Percentiles rank a stretch among this genome's conserved stretches.
phyloP scores from a whole-genome alignment of 2,329 filamentous ascomycete species.

The Diaporthe ampelina region DNA sequence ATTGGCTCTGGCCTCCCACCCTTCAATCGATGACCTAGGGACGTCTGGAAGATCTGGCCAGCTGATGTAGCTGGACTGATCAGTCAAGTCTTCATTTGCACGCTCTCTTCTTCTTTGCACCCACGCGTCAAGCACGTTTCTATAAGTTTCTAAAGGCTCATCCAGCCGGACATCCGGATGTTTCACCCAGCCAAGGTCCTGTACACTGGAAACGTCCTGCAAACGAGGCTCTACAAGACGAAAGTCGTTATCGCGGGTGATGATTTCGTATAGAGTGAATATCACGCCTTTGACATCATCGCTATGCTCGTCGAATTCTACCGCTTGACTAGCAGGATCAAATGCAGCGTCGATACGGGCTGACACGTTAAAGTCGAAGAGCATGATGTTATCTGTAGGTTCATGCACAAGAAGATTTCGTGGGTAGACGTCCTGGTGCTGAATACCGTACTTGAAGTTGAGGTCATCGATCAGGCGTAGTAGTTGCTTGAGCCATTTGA shows the following conservation, averaged over 20 bases:
- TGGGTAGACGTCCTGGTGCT: neutral
- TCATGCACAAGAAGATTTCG: neutral
- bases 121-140: neutral
- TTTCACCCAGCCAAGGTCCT: neutral
- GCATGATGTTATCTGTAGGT: neutral
- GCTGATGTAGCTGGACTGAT: neutral
- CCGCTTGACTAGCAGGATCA: neutral
- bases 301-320: neutral
- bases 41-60: neutral
- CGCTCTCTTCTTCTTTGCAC: neutral
- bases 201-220: neutral
- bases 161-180: neutral
- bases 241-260: neutral
- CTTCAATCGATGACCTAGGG: neutral
- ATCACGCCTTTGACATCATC: neutral
- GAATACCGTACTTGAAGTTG: neutral
- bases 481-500: neutral
- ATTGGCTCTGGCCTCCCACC: neutral
- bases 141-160: neutral
- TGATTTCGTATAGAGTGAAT: neutral
- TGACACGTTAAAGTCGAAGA: neutral
- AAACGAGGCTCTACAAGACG: neutral
- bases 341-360: neutral
- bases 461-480: neutral
- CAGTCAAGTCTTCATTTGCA: neutral